phyloP scores from a whole-genome alignment of 1,284 basidiomycete species.

The Rhodofomes roseus region DNA sequence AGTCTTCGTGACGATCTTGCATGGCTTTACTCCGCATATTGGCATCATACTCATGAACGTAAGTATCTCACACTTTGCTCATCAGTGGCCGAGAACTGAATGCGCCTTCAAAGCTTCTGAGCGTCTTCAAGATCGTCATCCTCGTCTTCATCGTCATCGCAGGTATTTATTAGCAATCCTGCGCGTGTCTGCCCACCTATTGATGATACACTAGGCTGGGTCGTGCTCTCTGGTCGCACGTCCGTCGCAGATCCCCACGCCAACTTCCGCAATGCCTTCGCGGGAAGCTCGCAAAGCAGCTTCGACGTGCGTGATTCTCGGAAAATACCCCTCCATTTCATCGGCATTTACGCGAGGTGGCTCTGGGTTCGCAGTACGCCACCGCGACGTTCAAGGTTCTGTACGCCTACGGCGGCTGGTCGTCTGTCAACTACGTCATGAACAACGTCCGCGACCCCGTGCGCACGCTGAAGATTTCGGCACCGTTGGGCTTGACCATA shows the following conservation, averaged over 20 bases:
- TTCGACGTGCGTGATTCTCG: conserved; percentile 46
- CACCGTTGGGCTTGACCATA: conserved; percentile 57
- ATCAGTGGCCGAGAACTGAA: neutral
- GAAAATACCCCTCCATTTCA: neutral
- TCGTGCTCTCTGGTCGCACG: conserved; percentile 41
- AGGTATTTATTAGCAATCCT: conserved; percentile 27
- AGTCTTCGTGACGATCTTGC: conserved; percentile 18
- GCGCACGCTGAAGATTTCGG: conserved; percentile 63
- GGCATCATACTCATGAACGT: conserved; percentile 29
- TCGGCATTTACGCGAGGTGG: neutral
- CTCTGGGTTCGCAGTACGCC: conserved; percentile 33
- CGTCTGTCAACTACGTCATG: conserved; percentile 35
- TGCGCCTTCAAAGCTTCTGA: conserved; percentile 33
- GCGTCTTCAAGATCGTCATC: conserved; percentile 59
- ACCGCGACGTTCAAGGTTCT: conserved; percentile 60
- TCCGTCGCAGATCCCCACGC: conserved; percentile 41
- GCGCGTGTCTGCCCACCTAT: conserved; percentile 14
- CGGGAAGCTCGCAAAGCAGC: conserved; percentile 57
- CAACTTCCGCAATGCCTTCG: conserved; percentile 44
- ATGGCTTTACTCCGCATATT: conserved; percentile 22
- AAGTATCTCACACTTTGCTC: neutral
- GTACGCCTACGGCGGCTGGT: conserved; percentile 42
- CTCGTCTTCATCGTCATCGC: conserved; percentile 49
- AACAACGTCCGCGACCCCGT: conserved; percentile 67
- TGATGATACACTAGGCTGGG: conserved; percentile 33